These are phyloP conservation scores for Starmerella floricola DNA, from an alignment of 805 yeast genomes.

Conservation along the genomic window DNA sequence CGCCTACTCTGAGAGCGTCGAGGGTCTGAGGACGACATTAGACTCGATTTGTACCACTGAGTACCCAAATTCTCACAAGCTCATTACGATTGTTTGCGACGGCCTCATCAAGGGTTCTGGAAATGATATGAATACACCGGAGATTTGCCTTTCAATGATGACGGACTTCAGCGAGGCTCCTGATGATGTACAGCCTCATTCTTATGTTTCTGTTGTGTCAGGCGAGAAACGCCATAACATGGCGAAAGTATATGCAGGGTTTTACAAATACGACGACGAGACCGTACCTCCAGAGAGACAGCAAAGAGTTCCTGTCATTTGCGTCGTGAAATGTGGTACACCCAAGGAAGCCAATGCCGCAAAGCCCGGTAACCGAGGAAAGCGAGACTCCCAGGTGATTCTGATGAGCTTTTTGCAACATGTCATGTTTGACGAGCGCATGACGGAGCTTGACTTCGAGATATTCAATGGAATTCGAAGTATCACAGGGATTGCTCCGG, in stretches of 20 bases:
- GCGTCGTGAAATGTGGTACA: constrained; percentile 80
- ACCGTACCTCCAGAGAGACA: constrained; percentile 73
- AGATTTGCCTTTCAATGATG: constrained; percentile 79
- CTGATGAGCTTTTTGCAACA: constrained; percentile 83
- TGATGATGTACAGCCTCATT: constrained; percentile 66
- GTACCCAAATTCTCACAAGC: constrained; percentile 88
- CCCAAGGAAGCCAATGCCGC: constrained; percentile 53
- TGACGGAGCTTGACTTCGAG: constrained; percentile 81
- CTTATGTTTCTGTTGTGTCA: constrained; percentile 91
- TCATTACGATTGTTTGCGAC: constrained; percentile 78
- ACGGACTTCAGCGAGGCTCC: constrained; percentile 56
- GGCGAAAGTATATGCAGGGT: constrained; percentile 95
- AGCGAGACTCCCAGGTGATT: constrained; percentile 86
- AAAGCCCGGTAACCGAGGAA: constrained; percentile 90
- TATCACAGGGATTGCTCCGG: constrained; percentile 75
- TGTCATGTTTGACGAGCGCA: constrained; percentile 82
- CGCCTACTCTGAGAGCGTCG: constrained; percentile 87
- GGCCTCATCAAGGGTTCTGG: constrained; percentile 93
- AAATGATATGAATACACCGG: constrained; percentile 78
- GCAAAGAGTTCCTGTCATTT: constrained; percentile 64
- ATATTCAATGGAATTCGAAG: constrained; percentile 64
- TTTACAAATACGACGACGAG: constrained; percentile 67
- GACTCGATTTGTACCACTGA: constrained; percentile 93
- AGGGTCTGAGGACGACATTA: constrained; percentile 71
- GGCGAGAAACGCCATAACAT: constrained; percentile 92